A percentile compares a stretch with the other conserved stretches of the same genome.
These are phyloP conservation scores for Nothophytophthora sp. DNA, from an alignment of 352 stramenopile genomes.

Conservation along the genomic window DNA sequence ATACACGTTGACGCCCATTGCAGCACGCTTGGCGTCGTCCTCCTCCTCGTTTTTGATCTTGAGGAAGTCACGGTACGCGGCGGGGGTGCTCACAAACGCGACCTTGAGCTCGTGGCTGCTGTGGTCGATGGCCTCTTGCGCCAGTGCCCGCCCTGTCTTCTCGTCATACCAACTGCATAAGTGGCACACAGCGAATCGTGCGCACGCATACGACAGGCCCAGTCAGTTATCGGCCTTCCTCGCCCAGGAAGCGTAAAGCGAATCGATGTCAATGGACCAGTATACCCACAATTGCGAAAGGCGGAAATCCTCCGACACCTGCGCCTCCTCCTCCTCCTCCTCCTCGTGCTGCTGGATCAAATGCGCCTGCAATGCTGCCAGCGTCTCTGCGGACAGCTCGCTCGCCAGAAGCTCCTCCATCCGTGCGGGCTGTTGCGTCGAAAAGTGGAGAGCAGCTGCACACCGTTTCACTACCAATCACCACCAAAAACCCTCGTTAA, in stretches of 20 bases:
- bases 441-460: neutral
- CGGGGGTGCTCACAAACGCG: slow-evolving; percentile 51
- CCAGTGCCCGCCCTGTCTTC: slow-evolving; percentile 38
- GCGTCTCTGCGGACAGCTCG: slow-evolving; percentile 44
- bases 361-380: slow-evolving; percentile 49
- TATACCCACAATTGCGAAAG: slow-evolving; percentile 48
- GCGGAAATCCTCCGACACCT: slow-evolving; percentile 48
- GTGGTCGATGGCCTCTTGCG: slow-evolving; percentile 44
- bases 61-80: slow-evolving; percentile 39
- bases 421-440: neutral
- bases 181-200: neutral
- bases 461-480: neutral
- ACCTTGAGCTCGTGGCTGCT: slow-evolving; percentile 39
- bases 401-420: slow-evolving; percentile 42
- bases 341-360: slow-evolving; percentile 27
- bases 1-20: slow-evolving; percentile 44
- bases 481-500: too few relatives aligned
- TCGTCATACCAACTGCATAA: slow-evolving; percentile 45
- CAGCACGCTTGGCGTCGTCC: slow-evolving; percentile 23
- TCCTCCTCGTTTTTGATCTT: slow-evolving; percentile 31
- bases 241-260: neutral
- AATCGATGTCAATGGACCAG: neutral
- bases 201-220: neutral
- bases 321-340: slow-evolving; percentile 20
- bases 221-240: neutral